phyloP scores from a whole-genome alignment of 1,284 basidiomycete genomes.

The Meira miltonrushii region DNA sequence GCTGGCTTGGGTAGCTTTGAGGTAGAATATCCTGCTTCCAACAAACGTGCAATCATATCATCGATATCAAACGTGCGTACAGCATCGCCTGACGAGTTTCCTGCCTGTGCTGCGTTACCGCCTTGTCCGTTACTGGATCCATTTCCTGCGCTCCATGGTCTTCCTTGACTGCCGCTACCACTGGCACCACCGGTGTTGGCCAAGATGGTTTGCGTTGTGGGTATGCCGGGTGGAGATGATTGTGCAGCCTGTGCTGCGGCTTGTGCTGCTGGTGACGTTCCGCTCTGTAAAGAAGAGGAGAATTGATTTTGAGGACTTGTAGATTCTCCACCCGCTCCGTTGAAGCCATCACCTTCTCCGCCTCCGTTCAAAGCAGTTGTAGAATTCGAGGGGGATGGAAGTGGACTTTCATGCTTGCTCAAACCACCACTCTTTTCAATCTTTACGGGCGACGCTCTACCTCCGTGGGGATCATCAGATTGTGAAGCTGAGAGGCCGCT shows the following conservation, averaged over 20 bases:
- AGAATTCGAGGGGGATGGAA: constrained; percentile 41
- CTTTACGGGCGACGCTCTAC: constrained; percentile 22
- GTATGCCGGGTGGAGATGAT: constrained; percentile 17
- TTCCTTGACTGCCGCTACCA: not conserved
- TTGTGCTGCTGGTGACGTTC: not conserved
- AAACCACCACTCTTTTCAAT: constrained; percentile 45
- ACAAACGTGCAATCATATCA: constrained; percentile 92
- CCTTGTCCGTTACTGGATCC: constrained; percentile 17
- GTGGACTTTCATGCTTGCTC: constrained; percentile 40
- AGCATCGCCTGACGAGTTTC: constrained; percentile 21
- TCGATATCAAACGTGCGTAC: constrained; percentile 75
- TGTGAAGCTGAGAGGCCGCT: not conserved
- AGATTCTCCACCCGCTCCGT: constrained; percentile 9
- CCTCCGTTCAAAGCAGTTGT: constrained; percentile 20
- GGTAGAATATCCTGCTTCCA: constrained; percentile 95
- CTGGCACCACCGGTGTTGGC: constrained; percentile 16
- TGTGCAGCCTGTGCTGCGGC: constrained; percentile 12
- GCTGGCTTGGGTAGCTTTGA: constrained; percentile 89
- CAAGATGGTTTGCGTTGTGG: constrained; percentile 27
- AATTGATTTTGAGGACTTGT: constrained; percentile 4
- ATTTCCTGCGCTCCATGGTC: constrained; percentile 21
- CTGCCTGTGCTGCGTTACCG: constrained; percentile 5
- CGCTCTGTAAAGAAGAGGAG: not conserved
- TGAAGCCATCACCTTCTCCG: constrained; percentile 3
- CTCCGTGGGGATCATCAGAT: not conserved